Conservation (phyloP, 73 alveolate genomes). For the Halteria grandinella region DNA sequence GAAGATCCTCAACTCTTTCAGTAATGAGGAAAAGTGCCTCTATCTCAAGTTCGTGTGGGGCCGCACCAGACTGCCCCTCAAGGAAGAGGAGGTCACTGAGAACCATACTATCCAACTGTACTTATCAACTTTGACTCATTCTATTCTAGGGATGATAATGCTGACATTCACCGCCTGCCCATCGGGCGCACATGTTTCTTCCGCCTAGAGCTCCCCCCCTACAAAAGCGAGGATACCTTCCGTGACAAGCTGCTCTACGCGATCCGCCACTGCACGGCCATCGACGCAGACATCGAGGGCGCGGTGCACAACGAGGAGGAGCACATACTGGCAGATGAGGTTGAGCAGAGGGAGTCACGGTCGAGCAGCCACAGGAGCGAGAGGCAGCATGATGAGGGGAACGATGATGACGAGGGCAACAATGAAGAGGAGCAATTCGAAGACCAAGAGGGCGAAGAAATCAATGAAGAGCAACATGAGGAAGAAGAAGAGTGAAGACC, state of each 20-base stretch:
- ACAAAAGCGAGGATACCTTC: slow-evolving; percentile 77
- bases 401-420: slow-evolving; percentile 41
- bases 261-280: slow-evolving; percentile 89
- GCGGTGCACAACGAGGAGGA: slow-evolving; percentile 86
- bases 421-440: not conserved
- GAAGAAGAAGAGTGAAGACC: too few species aligned
- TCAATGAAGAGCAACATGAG: slow-evolving; percentile 25
- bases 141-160: slow-evolving; percentile 62
- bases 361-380: slow-evolving; percentile 16
- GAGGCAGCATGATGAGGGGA: slow-evolving; percentile 51
- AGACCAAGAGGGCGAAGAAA: not conserved
- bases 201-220: slow-evolving; percentile 80
- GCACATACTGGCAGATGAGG: slow-evolving; percentile 53
- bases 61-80: slow-evolving; percentile 87
- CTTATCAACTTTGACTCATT: not conserved
- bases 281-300: slow-evolving; percentile 84
- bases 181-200: slow-evolving; percentile 89
- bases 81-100: slow-evolving; percentile 77
- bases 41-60: slow-evolving; percentile 92
- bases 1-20: slow-evolving; percentile 77
- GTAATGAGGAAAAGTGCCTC: slow-evolving; percentile 76
- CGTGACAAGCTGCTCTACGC: slow-evolving; percentile 82
- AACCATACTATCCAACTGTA: slow-evolving; percentile 67
- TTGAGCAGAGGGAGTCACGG: too few species aligned
- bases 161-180: slow-evolving; percentile 77